These are phyloP conservation scores for Penicillium olsonii DNA, from an alignment of 2,329 filamentous ascomycete species.

Conservation along the genomic window DNA sequence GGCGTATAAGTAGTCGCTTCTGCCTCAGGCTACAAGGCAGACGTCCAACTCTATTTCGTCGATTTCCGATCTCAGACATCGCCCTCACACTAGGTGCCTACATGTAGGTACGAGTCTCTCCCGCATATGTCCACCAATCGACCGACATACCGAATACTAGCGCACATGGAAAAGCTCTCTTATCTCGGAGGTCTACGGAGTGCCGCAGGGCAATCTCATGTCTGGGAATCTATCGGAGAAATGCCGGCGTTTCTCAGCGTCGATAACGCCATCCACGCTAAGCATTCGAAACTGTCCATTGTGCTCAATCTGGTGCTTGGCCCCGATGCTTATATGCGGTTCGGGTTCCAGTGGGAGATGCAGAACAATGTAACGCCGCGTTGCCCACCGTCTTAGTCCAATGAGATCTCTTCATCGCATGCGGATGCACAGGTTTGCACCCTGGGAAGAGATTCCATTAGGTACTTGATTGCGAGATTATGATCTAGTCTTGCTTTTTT, in stretches of 20 bases:
- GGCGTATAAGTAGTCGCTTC: no score
- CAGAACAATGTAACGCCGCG: not conserved
- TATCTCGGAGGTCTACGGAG: no score
- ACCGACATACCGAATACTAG: no score
- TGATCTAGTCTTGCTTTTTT: not conserved
- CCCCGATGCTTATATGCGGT: not conserved
- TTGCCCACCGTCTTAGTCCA: not conserved
- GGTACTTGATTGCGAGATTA: not conserved
- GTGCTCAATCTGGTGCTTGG: not conserved
- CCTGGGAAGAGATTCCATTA: not conserved
- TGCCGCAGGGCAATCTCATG: no score
- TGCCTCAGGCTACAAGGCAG: no score
- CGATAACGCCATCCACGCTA: constrained; percentile 24
- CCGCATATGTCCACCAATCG: no score
- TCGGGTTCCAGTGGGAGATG: not conserved
- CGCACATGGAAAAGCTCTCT: no score
- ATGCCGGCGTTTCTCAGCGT: not conserved
- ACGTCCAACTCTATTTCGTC: no score
- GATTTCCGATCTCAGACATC: no score
- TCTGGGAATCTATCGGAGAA: no score
- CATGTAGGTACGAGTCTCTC: no score
- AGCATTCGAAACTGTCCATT: not conserved
- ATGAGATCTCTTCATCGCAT: not conserved
- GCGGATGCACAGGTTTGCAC: not conserved
- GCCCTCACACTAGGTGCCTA: no score